A percentile compares a stretch with the other conserved stretches of the same genome.
Evolutionary conservation across 768 basidiomycete species (phyloP).

Genomic region (Lentinula sp.): DNA sequence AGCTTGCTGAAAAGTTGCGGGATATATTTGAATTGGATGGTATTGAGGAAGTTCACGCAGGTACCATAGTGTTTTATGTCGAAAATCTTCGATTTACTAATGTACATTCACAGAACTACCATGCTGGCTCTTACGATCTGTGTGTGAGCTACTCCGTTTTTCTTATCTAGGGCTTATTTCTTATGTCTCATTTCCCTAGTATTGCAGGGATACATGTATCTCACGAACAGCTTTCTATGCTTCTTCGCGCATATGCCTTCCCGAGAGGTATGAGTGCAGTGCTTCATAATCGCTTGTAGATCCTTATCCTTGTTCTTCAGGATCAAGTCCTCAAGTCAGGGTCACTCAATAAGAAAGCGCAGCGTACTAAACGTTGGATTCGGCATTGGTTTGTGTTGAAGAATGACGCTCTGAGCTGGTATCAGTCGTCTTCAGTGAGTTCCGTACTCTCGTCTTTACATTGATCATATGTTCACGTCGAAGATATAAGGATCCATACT

Average conservation of each 20-base stretch:
- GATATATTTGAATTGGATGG: conserved; percentile 82
- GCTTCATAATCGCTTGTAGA: not conserved
- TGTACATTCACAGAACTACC: conserved; percentile 62
- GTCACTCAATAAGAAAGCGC: conserved; percentile 79
- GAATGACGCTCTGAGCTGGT: conserved; percentile 97
- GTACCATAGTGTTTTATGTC: conserved; percentile 25
- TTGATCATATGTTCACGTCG: conserved; percentile 33
- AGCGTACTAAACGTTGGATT: conserved; percentile 85
- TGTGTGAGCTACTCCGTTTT: conserved; percentile 51
- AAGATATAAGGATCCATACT: conserved; percentile 86
- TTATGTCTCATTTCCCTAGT: conserved; percentile 37
- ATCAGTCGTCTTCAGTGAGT: conserved; percentile 83
- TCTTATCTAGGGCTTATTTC: not conserved
- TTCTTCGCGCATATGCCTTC: conserved; percentile 96
- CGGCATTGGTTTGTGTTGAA: conserved; percentile 96
- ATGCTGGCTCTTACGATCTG: conserved; percentile 87
- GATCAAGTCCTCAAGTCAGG: conserved; percentile 93
- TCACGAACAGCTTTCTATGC: conserved; percentile 89
- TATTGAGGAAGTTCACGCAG: conserved; percentile 77
- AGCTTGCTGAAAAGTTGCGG: conserved; percentile 81
- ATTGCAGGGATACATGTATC: conserved; percentile 95
- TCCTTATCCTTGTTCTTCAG: conserved; percentile 28
- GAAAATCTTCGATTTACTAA: conserved; percentile 4
- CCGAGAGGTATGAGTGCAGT: conserved; percentile 55
- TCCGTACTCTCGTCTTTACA: not conserved